phyloP scores from a whole-genome alignment of 768 basidiomycete genomes.

The Plicaturopsis crispa region DNA sequence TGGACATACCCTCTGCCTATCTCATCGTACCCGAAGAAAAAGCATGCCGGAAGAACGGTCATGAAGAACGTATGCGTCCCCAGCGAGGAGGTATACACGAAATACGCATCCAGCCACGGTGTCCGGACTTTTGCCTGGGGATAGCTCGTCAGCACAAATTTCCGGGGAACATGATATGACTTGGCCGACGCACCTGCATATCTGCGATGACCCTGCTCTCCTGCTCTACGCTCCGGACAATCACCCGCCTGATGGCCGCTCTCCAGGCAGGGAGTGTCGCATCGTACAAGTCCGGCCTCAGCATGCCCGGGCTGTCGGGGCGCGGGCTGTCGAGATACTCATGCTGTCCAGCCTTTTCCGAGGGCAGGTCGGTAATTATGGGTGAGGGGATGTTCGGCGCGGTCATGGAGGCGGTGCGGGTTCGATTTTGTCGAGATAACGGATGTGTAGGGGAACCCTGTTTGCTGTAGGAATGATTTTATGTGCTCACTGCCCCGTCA shows the following conservation, averaged over 20 bases:
- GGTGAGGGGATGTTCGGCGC: no score
- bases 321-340: no score
- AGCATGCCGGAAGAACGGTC: conserved; percentile 76
- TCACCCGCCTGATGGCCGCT: conserved; percentile 43
- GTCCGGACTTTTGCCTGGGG: conserved; percentile 45
- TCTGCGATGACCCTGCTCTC: conserved; percentile 57
- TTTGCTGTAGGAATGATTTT: no score
- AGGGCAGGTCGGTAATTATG: no score
- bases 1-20: conserved; percentile 64
- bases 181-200: conserved; percentile 57
- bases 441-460: no score
- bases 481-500: no score
- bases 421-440: no score
- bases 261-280: conserved; percentile 59
- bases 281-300: conserved; percentile 51
- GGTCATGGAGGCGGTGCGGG: no score
- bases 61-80: conserved; percentile 94
- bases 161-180: no score
- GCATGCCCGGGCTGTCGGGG: conserved; percentile 9
- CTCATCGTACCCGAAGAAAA: conserved; percentile 78
- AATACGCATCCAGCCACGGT: conserved; percentile 71
- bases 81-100: conserved; percentile 73
- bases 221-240: conserved; percentile 44
- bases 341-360: no score
- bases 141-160: neutral